Evolutionary conservation across 352 stramenopile species (phyloP).

Genomic region (Globisporangium spiculum): DNA sequence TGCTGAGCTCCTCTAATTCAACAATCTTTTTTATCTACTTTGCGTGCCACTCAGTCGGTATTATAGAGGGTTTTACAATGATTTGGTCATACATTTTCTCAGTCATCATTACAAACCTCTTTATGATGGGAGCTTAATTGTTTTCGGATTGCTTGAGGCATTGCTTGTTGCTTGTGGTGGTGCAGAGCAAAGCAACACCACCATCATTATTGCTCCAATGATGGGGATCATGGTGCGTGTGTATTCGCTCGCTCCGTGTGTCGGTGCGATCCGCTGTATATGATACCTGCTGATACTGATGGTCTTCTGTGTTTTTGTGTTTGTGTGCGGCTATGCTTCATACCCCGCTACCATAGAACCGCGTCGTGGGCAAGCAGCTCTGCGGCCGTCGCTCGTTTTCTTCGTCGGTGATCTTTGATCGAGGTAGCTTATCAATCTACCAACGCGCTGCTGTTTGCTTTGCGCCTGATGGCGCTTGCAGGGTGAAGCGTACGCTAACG

Average conservation of each 20-base stretch:
- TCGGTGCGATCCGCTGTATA: background rate
- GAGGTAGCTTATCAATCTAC: slow-evolving; percentile 25
- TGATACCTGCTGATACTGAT: background rate
- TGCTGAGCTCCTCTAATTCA: background rate
- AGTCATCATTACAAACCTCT: background rate
- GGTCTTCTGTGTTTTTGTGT: background rate
- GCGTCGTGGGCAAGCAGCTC: slow-evolving; percentile 22
- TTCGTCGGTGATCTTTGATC: slow-evolving; percentile 56
- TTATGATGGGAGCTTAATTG: background rate
- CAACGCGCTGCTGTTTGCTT: background rate
- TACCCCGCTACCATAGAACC: slow-evolving; percentile 25
- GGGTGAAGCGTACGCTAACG: background rate
- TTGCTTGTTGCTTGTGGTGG: background rate
- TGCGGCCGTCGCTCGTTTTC: slow-evolving; percentile 38
- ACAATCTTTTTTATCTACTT: background rate
- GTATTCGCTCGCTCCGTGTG: background rate
- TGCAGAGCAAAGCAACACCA: background rate
- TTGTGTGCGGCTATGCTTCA: slow-evolving; percentile 1
- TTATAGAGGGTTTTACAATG: background rate
- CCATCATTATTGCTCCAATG: background rate
- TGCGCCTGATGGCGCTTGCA: background rate
- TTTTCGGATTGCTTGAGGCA: no score
- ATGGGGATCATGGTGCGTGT: slow-evolving; percentile 19
- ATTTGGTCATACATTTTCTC: background rate
- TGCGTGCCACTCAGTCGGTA: background rate